Evolutionary conservation across 1,284 basidiomycete genomes (phyloP), one percentile per base, ranked within the genome.

Genomic region (Schizophyllum amplum): DNA sequence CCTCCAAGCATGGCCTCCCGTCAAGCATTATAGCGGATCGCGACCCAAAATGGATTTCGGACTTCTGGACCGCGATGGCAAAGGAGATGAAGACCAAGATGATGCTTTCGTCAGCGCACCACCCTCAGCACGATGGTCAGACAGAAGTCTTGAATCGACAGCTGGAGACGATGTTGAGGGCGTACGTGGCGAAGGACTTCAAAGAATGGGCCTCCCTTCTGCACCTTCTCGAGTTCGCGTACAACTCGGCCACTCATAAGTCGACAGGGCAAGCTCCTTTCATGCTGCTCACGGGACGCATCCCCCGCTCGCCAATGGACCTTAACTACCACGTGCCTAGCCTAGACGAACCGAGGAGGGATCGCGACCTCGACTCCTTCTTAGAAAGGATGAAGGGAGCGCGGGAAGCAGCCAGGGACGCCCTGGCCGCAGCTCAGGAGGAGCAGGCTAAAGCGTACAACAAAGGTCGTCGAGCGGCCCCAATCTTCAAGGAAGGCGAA

Each of bases 231-330:
- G 33, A 48, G 11, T 52, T 69, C 3, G 54, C 65, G 4, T 68
- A 69, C 57, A 68, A 68, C 42, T 56, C 64, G 0, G 60, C 65
- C 0, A 55, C 60, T 1, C 67, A 68, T 53, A 59, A 60, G 1
- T 62, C 64, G 4, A 65, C 68, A 1, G 54, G 52, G 21, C 42
- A 54, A 4, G 23, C 57, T 1, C 59, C 59, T 5, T 23, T 49
- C 24, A 50, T 56, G 9, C 23, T 60, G 0, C 49, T 60, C 0
- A 15, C 48, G 1, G 59, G 59, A 3, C 56, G 50, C 22, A 20
- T 52, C 0, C 59, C 59, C 2, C 22, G 17, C 21, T 21, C 17
- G 0, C 23, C 54, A 1, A 24, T 52, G 3, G 55, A 24, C 33
- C 13, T 17, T 2, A 17, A 9, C 4, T 42, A 4, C 33, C 13